phyloP scores from a whole-genome alignment of 805 yeast genomes.

The Geotrichum ghanense region DNA sequence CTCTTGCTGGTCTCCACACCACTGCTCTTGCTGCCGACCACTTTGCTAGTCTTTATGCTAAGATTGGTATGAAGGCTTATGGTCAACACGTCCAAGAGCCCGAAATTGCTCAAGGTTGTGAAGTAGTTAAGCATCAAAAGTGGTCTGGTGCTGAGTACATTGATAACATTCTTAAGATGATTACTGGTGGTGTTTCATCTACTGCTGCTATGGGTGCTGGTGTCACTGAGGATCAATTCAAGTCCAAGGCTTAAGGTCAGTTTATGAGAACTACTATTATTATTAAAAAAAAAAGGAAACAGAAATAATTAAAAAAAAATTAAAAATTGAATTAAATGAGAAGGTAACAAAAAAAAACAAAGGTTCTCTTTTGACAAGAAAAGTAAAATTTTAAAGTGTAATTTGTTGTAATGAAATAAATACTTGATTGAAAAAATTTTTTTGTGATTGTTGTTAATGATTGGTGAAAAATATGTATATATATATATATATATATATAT shows the following conservation, averaged over 20 bases:
- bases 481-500: too few relatives aligned
- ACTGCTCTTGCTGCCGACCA: conserved; percentile 85
- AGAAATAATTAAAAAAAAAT: too few relatives aligned
- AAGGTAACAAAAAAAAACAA: too few relatives aligned
- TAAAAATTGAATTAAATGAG: too few relatives aligned
- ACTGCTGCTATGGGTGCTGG: conserved; percentile 99
- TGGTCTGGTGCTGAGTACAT: conserved; percentile 99
- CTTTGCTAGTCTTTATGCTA: conserved; percentile 67
- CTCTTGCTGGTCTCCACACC: conserved; percentile 93
- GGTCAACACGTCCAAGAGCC: conserved; percentile 78
- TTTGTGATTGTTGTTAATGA: too few relatives aligned
- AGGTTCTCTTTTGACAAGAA: too few relatives aligned
- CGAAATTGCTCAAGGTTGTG: conserved; percentile 82
- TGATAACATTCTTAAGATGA: conserved; percentile 79
- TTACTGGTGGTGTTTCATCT: conserved; percentile 87
- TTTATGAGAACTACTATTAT: too few relatives aligned
- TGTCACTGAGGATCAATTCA: conserved; percentile 95
- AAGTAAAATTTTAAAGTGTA: too few relatives aligned
- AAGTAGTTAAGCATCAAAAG: conserved; percentile 94
- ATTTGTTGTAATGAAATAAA: too few relatives aligned
- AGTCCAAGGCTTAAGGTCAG: conserved; percentile 25
- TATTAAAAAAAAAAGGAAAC: too few relatives aligned
- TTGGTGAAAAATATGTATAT: too few relatives aligned
- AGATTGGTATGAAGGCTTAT: conserved; percentile 90
- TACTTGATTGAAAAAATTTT: too few relatives aligned